Evolutionary conservation across 306 rosid species (phyloP).

Genomic region (Acacia melanoxylon): DNA sequence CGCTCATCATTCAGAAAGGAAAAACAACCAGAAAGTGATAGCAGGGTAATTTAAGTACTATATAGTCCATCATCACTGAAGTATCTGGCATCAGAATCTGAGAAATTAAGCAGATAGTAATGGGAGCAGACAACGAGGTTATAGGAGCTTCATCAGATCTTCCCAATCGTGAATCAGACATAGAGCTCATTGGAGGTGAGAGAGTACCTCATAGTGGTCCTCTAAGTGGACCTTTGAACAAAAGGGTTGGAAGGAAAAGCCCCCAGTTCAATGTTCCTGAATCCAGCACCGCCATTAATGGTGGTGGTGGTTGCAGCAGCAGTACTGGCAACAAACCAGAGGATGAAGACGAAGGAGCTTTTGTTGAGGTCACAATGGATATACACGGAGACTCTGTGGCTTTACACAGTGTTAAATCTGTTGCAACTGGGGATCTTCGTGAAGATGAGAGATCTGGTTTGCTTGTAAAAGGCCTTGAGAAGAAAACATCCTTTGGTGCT

Average conservation of each 20-base stretch:
- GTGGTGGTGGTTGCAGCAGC: not conserved
- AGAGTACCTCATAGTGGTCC: slow-evolving; percentile 32
- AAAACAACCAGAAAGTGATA: not conserved
- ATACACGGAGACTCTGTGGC: slow-evolving; percentile 49
- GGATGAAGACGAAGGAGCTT: slow-evolving; percentile 29
- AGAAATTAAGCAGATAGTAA: slow-evolving; percentile 5
- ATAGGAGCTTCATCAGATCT: slow-evolving; percentile 31
- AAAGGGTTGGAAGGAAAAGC: slow-evolving; percentile 40
- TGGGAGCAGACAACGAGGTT: slow-evolving; percentile 29
- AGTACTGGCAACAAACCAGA: slow-evolving; percentile 28
- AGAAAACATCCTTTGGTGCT: slow-evolving; percentile 47
- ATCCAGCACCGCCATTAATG: slow-evolving; percentile 12
- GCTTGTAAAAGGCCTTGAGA: slow-evolving; percentile 46
- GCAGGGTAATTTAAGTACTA: not conserved
- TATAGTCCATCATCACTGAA: not conserved
- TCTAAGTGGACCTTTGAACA: slow-evolving; percentile 41
- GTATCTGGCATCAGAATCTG: slow-evolving; percentile 1
- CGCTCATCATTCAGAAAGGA: not conserved
- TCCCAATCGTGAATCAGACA: slow-evolving; percentile 35
- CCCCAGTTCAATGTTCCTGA: slow-evolving; percentile 20
- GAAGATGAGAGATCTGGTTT: slow-evolving; percentile 37
- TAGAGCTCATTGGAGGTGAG: slow-evolving; percentile 42
- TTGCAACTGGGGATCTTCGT: not conserved
- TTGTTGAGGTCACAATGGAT: slow-evolving; percentile 52
- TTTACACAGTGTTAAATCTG: slow-evolving; percentile 42